phyloP scores from a whole-genome alignment of 768 basidiomycete genomes.

The Royoungia palumana region DNA sequence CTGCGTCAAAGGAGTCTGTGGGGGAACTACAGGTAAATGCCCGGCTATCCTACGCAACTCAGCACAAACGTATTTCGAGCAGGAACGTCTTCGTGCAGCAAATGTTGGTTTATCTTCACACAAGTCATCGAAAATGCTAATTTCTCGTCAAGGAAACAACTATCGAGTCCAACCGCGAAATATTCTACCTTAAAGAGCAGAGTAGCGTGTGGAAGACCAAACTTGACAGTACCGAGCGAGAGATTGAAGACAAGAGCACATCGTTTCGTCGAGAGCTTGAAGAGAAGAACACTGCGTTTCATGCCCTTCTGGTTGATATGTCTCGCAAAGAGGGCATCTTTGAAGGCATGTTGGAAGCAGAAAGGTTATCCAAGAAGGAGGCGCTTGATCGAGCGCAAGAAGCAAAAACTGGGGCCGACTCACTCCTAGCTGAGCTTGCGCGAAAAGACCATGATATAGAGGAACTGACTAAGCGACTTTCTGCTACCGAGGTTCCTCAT shows the following conservation, averaged over 20 bases:
- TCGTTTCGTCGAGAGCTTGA: conserved; percentile 2
- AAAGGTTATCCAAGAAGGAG: conserved; percentile 21
- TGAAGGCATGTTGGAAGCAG: conserved; percentile 22
- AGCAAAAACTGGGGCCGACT: conserved; percentile 18
- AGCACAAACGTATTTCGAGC: not conserved
- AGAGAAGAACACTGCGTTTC: conserved; percentile 11
- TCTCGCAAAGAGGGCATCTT: conserved; percentile 26
- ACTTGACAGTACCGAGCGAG: no score
- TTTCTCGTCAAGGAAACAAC: conserved; percentile 14
- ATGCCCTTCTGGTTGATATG: conserved; percentile 19
- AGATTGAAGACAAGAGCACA: conserved; percentile 8
- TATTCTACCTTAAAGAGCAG: conserved; percentile 19
- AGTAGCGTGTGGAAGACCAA: conserved; percentile 13
- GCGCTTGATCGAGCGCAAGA: conserved; percentile 16
- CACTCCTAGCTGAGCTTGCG: conserved; percentile 20
- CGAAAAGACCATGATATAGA: conserved; percentile 17
- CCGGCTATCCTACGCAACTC: not conserved
- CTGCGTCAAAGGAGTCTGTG: conserved; percentile 51
- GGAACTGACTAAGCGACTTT: conserved; percentile 23
- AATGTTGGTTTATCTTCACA: conserved; percentile 10
- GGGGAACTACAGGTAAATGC: conserved; percentile 47
- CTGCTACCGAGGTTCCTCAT: conserved; percentile 20
- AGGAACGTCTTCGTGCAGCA: conserved; percentile 24
- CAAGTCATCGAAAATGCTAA: not conserved
- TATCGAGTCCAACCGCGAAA: conserved; percentile 14